phyloP scores from a whole-genome alignment of 2,329 filamentous ascomycete species.

The Pseudogymnoascus sp. region DNA sequence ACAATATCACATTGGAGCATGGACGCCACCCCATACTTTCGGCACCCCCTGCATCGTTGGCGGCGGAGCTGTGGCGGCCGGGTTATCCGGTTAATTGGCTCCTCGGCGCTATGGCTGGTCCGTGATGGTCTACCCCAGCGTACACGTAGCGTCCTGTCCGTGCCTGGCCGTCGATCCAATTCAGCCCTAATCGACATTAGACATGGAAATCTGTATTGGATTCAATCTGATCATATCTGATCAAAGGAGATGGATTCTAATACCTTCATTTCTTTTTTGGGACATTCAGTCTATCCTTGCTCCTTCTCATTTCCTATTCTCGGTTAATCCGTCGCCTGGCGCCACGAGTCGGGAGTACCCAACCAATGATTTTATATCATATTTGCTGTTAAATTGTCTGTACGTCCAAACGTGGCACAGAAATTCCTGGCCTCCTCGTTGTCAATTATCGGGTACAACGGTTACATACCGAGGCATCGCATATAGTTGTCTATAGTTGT shows the following conservation, averaged over 20 bases:
- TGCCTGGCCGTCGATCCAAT: neutral
- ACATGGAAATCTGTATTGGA: too few species aligned
- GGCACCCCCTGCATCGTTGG: neutral
- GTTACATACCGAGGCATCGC: neutral
- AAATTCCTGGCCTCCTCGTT: neutral
- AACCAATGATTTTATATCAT: neutral
- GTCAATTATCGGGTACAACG: neutral
- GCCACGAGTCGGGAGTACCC: neutral
- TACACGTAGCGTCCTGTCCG: neutral
- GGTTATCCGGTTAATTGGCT: too few species aligned
- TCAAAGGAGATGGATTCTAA: neutral
- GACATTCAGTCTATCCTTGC: neutral
- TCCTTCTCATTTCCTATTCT: neutral
- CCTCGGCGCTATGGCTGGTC: too few species aligned
- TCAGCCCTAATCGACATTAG: neutral
- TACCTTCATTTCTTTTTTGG: neutral
- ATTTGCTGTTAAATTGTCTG: neutral
- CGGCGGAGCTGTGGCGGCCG: neutral
- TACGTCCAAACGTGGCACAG: neutral
- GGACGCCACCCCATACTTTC: constrained; percentile 1
- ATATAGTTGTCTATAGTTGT: neutral
- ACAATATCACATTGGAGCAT: neutral
- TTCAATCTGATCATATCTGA: too few species aligned
- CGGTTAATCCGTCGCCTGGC: neutral
- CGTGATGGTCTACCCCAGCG: neutral